Conservation (phyloP, 495 filamentous ascomycete genomes). For the Neurospora sp. region DNA sequence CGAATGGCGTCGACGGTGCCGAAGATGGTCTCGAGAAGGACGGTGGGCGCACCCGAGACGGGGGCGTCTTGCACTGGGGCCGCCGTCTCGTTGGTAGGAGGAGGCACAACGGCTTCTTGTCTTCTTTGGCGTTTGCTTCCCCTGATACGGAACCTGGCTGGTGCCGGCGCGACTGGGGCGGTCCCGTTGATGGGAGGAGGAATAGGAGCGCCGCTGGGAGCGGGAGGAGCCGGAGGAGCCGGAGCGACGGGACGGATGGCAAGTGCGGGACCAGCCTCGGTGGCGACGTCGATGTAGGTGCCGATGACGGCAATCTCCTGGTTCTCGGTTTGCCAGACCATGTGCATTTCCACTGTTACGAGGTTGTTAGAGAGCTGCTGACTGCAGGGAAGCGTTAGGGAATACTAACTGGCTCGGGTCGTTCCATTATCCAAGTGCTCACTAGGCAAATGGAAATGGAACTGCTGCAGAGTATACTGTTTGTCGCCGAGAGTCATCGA, state of each 20-base stretch:
- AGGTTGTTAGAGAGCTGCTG: slow-evolving; percentile 6
- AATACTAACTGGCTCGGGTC: slow-evolving; percentile 30
- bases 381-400: neutral
- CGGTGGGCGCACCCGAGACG: slow-evolving; percentile 21
- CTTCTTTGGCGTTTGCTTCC: neutral
- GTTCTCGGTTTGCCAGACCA: slow-evolving; percentile 45
- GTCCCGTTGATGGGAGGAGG: neutral
- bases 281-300: slow-evolving; percentile 48
- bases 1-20: slow-evolving; percentile 41
- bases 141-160: neutral
- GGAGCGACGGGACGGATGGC: slow-evolving; percentile 4
- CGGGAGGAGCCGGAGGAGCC: slow-evolving; percentile 7
- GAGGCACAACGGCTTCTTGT: neutral
- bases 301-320: slow-evolving; percentile 46
- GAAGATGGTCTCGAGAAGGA: slow-evolving; percentile 46
- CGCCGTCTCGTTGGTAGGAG: neutral
- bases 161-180: neutral
- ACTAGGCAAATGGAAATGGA: slow-evolving; percentile 62
- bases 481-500: slow-evolving; percentile 33
- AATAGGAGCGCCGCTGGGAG: slow-evolving; percentile 8
- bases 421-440: slow-evolving; percentile 50
- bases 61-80: slow-evolving; percentile 5
- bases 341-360: slow-evolving; percentile 51
- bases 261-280: slow-evolving; percentile 14
- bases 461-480: slow-evolving; percentile 48